phyloP scores from a whole-genome alignment of 2,329 filamentous ascomycete genomes.

The Blumeria hordei region DNA sequence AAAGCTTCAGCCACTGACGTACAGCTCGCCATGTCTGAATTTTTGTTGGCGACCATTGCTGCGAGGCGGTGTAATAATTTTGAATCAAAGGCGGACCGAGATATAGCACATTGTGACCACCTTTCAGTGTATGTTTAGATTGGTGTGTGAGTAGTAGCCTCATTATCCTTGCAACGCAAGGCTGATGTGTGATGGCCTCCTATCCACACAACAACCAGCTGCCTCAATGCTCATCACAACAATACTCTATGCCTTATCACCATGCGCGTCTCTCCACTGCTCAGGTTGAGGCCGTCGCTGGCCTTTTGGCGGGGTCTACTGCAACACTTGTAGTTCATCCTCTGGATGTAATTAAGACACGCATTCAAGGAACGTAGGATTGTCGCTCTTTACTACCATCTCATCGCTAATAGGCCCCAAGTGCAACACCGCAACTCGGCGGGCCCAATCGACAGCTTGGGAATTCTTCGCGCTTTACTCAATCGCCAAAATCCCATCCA shows the following conservation, averaged over 20 bases:
- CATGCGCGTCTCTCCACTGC: slow-evolving; percentile 44
- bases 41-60: slow-evolving; percentile 12
- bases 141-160: too few species aligned
- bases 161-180: too few species aligned
- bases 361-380: slow-evolving; percentile 47
- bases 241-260: slow-evolving; percentile 14
- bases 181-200: too few species aligned
- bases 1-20: slow-evolving; percentile 16
- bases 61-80: too few species aligned
- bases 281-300: slow-evolving; percentile 66
- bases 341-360: slow-evolving; percentile 87
- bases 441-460: slow-evolving; percentile 23
- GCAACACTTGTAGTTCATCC: slow-evolving; percentile 78
- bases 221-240: not conserved
- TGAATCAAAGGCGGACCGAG: too few species aligned
- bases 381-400: slow-evolving; percentile 15
- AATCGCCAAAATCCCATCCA: slow-evolving; percentile 30
- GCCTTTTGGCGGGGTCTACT: slow-evolving; percentile 67
- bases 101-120: too few species aligned
- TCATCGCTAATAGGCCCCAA: slow-evolving; percentile 10
- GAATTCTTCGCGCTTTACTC: slow-evolving; percentile 22
- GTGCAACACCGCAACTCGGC: slow-evolving; percentile 25
- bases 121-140: too few species aligned
- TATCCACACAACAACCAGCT: too few species aligned
- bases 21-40: slow-evolving; percentile 28